A percentile compares a stretch with the other conserved stretches of the same genome.
Conservation (phyloP, 352 stramenopile genomes). For the Pythium guiyangense region DNA sequence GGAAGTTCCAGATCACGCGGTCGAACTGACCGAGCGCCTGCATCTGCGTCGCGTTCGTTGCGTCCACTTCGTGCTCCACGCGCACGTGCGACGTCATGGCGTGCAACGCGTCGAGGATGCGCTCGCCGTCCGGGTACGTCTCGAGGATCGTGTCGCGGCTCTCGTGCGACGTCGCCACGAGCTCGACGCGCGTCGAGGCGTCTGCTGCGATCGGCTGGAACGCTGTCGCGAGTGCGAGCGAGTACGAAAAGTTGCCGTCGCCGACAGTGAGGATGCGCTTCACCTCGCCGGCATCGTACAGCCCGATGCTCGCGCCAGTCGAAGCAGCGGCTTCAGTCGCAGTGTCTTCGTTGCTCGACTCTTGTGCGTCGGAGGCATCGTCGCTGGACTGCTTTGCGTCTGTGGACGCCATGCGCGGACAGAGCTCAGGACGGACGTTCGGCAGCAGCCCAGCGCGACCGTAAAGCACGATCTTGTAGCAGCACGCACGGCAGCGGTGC, state of each 20-base stretch:
- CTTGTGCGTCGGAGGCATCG: neutral
- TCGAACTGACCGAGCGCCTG: slow-evolving; percentile 76
- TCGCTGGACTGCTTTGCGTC: neutral
- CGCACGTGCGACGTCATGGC: slow-evolving; percentile 40
- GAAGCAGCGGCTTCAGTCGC: neutral
- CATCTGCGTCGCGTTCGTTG: slow-evolving; percentile 80
- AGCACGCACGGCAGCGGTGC: slow-evolving; percentile 77
- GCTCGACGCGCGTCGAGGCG: slow-evolving; percentile 18
- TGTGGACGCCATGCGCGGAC: slow-evolving; percentile 33
- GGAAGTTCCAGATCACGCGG: slow-evolving; percentile 96
- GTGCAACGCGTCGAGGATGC: slow-evolving; percentile 75
- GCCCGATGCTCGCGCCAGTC: slow-evolving; percentile 22
- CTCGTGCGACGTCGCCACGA: slow-evolving; percentile 94
- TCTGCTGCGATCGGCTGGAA: slow-evolving; percentile 19
- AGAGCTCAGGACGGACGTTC: slow-evolving; percentile 77
- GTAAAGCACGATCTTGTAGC: slow-evolving; percentile 85
- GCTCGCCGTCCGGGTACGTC: slow-evolving; percentile 88
- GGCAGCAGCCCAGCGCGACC: slow-evolving; percentile 43
- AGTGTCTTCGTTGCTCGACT: neutral
- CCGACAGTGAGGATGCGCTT: slow-evolving; percentile 88
- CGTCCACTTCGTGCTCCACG: slow-evolving; percentile 90
- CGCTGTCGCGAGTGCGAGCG: slow-evolving; percentile 78
- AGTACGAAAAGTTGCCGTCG: slow-evolving; percentile 97
- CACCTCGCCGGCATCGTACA: slow-evolving; percentile 49
- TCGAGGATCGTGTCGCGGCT: slow-evolving; percentile 71